These are phyloP conservation scores for Solanum chacoense DNA, from an alignment of 305 asterid genomes.

Conservation along the genomic window DNA sequence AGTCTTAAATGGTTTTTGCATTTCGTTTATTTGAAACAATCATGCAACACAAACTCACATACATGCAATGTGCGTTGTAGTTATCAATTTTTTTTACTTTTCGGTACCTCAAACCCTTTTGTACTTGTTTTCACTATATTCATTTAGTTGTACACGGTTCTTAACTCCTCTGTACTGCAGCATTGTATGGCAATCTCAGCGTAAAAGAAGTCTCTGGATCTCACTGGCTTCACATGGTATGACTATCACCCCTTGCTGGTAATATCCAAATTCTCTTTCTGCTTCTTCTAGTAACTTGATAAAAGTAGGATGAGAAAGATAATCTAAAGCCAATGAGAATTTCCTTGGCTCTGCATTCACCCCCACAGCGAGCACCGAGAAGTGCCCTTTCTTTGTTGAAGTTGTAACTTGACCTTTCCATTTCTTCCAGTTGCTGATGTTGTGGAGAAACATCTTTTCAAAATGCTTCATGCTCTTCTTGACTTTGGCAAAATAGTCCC, in stretches of 20 bases:
- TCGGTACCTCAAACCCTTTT: not conserved
- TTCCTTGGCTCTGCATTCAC: conserved; percentile 24
- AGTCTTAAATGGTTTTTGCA: not conserved
- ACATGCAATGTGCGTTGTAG: not conserved
- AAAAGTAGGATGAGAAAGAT: conserved; percentile 32
- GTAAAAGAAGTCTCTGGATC: conserved; percentile 18
- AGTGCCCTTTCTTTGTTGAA: conserved; percentile 17
- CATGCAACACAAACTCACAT: not conserved
- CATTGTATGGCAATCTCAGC: not conserved
- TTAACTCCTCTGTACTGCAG: not conserved
- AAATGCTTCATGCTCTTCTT: not conserved
- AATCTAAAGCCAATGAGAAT: conserved; percentile 18
- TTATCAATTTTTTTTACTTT: not conserved
- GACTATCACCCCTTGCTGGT: conserved; percentile 25
- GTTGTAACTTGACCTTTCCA: not conserved
- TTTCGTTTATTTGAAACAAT: not conserved
- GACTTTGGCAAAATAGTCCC: not conserved
- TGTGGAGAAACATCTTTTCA: not conserved
- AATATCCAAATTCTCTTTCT: conserved; percentile 30
- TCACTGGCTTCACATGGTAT: conserved; percentile 35
- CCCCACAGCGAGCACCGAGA: conserved; percentile 24
- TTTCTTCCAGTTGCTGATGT: not conserved
- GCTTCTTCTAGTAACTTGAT: conserved; percentile 36
- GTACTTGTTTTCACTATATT: not conserved
- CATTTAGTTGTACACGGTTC: not conserved